Evolutionary conservation across 2,329 filamentous ascomycete genomes (phyloP).

Genomic region (Keithomyces neogunnii): DNA sequence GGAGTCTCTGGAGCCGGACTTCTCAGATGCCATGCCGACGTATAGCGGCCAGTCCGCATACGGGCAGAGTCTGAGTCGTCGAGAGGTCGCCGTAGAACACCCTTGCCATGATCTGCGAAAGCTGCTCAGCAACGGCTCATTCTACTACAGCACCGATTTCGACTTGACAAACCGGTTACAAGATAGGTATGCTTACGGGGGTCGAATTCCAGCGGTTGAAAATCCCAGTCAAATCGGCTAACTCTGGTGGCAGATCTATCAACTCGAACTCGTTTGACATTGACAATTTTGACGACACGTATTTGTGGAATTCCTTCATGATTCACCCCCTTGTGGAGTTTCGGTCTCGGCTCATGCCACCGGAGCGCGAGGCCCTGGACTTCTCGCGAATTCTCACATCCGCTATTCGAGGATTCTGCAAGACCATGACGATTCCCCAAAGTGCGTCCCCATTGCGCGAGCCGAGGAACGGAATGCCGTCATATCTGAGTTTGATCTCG

Average conservation of each 20-base stretch:
- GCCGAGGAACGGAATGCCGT: conserved; percentile 63
- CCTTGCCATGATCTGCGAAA: conserved; percentile 88
- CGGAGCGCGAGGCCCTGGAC: conserved; percentile 75
- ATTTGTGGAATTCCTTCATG: conserved; percentile 98
- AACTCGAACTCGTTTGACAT: conserved; percentile 78
- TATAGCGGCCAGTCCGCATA: conserved; percentile 36
- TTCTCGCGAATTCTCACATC: conserved; percentile 81
- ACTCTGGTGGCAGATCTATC: conserved; percentile 42
- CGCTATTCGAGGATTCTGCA: conserved; percentile 86
- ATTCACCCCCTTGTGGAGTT: conserved; percentile 88
- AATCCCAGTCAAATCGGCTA: background rate
- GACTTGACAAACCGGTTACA: conserved; percentile 91
- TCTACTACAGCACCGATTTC: conserved; percentile 98
- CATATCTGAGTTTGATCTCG: conserved; percentile 82
- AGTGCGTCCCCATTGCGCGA: conserved; percentile 61
- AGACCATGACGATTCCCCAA: conserved; percentile 77
- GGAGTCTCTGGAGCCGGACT: conserved; percentile 43
- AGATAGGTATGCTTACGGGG: conserved; percentile 51
- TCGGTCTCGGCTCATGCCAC: conserved; percentile 66
- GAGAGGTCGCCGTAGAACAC: conserved; percentile 69
- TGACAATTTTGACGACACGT: conserved; percentile 84
- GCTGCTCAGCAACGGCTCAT: conserved; percentile 83
- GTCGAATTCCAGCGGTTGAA: no score
- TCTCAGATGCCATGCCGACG: conserved; percentile 35
- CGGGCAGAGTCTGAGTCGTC: conserved; percentile 44